Evolutionary conservation across 2,329 filamentous ascomycete species (phyloP).

Genomic region (Alternaria solani): DNA sequence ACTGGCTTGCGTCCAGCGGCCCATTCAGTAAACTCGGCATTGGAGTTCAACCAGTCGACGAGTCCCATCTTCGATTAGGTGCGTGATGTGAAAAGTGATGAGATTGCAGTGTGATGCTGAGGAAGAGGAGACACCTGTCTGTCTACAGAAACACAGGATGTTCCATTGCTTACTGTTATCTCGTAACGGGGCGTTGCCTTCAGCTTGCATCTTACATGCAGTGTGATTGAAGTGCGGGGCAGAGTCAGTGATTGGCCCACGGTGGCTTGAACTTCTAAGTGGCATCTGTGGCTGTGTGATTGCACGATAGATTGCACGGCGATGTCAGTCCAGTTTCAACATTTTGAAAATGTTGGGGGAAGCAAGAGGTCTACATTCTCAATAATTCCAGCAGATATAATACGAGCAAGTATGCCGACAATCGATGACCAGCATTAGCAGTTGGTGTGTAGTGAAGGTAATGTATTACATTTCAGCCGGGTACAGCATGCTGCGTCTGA

Average conservation of each 20-base stretch:
- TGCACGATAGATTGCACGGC: background rate
- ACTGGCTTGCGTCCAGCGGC: constrained; percentile 11
- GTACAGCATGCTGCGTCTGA: background rate
- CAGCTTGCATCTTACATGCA: background rate
- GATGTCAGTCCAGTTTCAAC: background rate
- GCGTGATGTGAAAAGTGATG: background rate
- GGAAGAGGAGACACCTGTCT: background rate
- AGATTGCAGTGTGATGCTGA: background rate
- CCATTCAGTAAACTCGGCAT: constrained; percentile 19
- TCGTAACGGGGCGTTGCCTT: background rate
- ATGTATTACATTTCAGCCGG: constrained; percentile 6
- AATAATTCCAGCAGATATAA: background rate
- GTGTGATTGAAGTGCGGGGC: background rate
- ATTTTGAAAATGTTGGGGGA: background rate
- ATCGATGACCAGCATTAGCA: background rate
- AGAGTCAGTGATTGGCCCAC: background rate
- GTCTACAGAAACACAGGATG: background rate
- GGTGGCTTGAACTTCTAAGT: background rate
- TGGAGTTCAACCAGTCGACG: constrained; percentile 14
- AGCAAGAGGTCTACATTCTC: background rate
- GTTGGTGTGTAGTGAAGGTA: background rate
- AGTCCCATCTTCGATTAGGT: background rate
- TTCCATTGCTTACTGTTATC: background rate
- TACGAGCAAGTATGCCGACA: background rate
- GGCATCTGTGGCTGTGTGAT: background rate